Evolutionary conservation across 257 asterid species (phyloP).

Genomic region (Solanum peruvianum): DNA sequence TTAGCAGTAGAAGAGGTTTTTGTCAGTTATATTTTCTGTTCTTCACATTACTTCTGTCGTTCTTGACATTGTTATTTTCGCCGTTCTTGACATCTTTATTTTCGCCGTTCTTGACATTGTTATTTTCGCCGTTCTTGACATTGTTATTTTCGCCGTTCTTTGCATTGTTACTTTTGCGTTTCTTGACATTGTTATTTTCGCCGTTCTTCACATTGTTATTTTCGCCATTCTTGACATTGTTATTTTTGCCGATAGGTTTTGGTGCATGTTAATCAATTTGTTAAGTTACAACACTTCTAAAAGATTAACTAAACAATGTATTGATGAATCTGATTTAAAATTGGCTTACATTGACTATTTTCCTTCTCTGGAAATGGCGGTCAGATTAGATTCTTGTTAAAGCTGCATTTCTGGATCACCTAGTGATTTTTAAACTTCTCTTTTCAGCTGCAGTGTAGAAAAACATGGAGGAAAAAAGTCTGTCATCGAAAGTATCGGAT

Average conservation of each 20-base stretch:
- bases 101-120: neutral
- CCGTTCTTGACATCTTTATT: neutral
- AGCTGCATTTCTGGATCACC: neutral
- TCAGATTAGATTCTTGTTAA: neutral
- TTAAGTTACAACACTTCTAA: neutral
- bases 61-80: too few relatives aligned
- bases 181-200: neutral
- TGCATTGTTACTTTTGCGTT: neutral
- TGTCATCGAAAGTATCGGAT: conserved; percentile 23
- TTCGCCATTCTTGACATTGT: neutral
- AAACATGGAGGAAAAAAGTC: conserved; percentile 49
- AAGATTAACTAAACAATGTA: neutral
- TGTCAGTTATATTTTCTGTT: neutral
- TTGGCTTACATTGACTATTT: neutral
- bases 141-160: neutral
- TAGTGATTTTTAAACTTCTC: neutral
- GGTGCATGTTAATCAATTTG: neutral
- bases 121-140: neutral
- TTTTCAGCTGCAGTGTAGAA: conserved; percentile 3
- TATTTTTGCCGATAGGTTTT: neutral
- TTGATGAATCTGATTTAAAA: neutral
- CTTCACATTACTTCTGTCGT: too few relatives aligned
- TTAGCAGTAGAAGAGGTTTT: neutral
- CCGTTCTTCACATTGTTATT: neutral
- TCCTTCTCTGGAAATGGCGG: neutral